Conservation (phyloP, 2,329 filamentous ascomycete species). For the Phialemoniopsis sp. region DNA sequence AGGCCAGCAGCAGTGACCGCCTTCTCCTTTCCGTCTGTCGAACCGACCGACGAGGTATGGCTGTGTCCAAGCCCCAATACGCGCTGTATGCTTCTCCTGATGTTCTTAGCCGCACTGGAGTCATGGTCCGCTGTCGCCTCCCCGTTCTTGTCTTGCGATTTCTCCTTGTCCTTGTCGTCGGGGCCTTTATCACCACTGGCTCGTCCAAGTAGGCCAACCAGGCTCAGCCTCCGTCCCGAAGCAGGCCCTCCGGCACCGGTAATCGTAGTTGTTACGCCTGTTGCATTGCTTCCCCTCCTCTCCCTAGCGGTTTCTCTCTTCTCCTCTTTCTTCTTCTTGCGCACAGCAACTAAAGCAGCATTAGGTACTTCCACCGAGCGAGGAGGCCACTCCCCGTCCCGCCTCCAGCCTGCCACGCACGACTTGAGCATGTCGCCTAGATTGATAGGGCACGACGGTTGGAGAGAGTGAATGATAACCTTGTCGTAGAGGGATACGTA, state of each 20-base stretch:
- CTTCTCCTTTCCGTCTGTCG: not conserved
- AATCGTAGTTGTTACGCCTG: not conserved
- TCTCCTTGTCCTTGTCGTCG: conserved; percentile 3
- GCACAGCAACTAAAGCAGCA: not conserved
- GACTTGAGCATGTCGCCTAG: conserved; percentile 74
- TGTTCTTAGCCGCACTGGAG: conserved; percentile 14
- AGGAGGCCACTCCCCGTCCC: conserved; percentile 90
- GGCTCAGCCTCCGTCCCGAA: not conserved
- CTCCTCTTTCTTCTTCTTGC: not conserved
- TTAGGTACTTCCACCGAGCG: conserved; percentile 24
- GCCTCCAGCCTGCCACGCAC: conserved; percentile 87
- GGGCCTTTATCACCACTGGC: not conserved
- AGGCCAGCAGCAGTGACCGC: too few species aligned
- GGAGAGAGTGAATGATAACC: conserved; percentile 73
- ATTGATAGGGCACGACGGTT: conserved; percentile 85
- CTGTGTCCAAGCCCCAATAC: conserved; percentile 25
- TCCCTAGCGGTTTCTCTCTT: not conserved
- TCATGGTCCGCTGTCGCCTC: not conserved
- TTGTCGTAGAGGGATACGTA: conserved; percentile 88
- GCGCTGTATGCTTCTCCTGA: conserved; percentile 26
- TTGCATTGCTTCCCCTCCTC: conserved; percentile 2
- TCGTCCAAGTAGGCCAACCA: not conserved
- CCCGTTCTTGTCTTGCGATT: conserved; percentile 4
- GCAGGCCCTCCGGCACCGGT: too few species aligned
- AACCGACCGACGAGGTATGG: conserved; percentile 3